phyloP scores from a whole-genome alignment of 345 rosid genomes.

The Populus euphratica region DNA sequence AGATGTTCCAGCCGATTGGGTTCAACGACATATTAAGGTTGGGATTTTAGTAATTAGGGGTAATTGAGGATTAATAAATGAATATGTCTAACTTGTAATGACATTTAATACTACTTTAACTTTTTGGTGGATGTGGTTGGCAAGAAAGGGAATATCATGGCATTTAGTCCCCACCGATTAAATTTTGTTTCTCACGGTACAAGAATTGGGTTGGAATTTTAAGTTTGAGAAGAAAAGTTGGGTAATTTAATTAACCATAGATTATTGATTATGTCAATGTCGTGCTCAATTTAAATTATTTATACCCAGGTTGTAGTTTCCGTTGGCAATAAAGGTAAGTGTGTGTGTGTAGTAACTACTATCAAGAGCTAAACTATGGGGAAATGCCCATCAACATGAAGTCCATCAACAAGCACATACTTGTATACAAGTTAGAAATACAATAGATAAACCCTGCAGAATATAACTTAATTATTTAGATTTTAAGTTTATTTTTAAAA shows the following conservation, averaged over 20 bases:
- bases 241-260: not conserved
- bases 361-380: too few species aligned
- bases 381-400: too few species aligned
- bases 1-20: slow-evolving; percentile 8
- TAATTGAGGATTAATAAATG: not conserved
- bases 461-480: accelerated
- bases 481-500: too few species aligned
- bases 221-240: not conserved
- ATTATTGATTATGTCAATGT: not conserved
- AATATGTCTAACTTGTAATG: slow-evolving; percentile 3
- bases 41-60: slow-evolving; percentile 5
- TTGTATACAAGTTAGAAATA: too few species aligned
- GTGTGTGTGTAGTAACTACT: too few species aligned
- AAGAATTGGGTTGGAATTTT: not conserved
- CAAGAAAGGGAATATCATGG: slow-evolving; percentile 3
- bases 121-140: not conserved
- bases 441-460: too few species aligned
- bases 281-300: not conserved
- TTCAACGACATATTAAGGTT: slow-evolving; percentile 10
- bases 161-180: not conserved
- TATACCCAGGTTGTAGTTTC: too few species aligned
- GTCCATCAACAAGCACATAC: too few species aligned
- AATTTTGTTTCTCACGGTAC: not conserved
- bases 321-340: too few species aligned
- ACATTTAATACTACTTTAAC: not conserved